Conservation (phyloP, 805 yeast genomes). For the Ogataea zsoltii region DNA sequence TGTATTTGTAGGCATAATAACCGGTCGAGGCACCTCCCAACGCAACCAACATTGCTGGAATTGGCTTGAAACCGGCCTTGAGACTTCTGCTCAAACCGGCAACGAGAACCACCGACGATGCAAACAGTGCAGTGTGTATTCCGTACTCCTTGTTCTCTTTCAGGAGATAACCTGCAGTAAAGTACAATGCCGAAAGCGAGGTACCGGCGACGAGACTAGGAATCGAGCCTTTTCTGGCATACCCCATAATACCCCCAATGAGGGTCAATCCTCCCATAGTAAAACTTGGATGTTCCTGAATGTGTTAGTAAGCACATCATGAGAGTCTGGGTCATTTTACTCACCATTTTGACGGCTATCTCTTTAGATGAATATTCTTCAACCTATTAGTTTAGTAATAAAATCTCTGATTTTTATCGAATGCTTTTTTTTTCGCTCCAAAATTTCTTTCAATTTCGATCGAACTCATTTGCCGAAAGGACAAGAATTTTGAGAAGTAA, state of each 20-base stretch:
- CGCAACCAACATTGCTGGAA: conserved; percentile 65
- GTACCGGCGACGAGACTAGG: conserved; percentile 83
- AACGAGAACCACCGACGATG: conserved; percentile 62
- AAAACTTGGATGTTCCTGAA: conserved; percentile 32
- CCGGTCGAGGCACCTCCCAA: conserved; percentile 64
- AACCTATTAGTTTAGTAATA: no score
- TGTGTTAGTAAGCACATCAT: background rate
- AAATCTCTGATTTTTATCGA: conserved; percentile 1
- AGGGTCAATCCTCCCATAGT: conserved; percentile 32
- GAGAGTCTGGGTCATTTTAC: background rate
- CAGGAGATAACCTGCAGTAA: conserved; percentile 74
- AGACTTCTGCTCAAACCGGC: conserved; percentile 70
- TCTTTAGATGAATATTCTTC: no score
- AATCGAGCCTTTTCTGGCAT: conserved; percentile 60
- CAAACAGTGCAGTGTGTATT: conserved; percentile 73
- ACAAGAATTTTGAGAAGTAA: no score
- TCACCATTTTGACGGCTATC: conserved; percentile 12
- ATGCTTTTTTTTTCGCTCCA: no score
- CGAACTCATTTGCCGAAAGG: no score
- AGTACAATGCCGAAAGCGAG: conserved; percentile 57
- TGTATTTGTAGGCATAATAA: conserved; percentile 75
- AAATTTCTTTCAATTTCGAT: no score
- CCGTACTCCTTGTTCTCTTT: conserved; percentile 77
- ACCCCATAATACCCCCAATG: conserved; percentile 36
- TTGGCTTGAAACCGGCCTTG: conserved; percentile 60